phyloP scores from a whole-genome alignment of 2,329 filamentous ascomycete species.

The Lomentospora prolificans region DNA sequence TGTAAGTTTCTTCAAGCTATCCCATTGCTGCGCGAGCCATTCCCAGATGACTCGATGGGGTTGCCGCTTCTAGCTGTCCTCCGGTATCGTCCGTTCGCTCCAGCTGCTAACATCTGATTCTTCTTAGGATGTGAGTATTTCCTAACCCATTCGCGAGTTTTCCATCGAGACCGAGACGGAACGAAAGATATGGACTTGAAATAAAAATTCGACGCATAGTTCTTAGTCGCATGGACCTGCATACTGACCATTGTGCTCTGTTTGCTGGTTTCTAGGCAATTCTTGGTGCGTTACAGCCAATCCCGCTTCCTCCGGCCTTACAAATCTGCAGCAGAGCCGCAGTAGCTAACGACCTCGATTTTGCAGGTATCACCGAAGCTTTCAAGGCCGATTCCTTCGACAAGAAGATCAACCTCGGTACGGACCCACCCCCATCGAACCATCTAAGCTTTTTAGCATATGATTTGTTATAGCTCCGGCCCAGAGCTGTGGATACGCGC shows the following conservation, averaged over 20 bases:
- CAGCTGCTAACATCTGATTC: background rate
- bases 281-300: conserved; percentile 47
- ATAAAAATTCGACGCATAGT: conserved; percentile 11
- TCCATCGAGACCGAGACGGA: background rate
- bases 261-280: conserved; percentile 48
- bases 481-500: background rate
- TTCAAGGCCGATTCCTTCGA: conserved; percentile 94
- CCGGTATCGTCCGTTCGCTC: background rate
- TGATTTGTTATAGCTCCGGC: conserved; percentile 4
- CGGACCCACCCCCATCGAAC: conserved; percentile 17
- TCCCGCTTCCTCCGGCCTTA: conserved; percentile 6
- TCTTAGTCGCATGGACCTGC: background rate
- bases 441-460: conserved; percentile 6
- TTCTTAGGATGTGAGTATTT: conserved; percentile 9
- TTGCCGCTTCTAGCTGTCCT: background rate
- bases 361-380: conserved; percentile 80
- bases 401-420: conserved; percentile 96
- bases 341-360: conserved; percentile 15
- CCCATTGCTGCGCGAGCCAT: too few species aligned
- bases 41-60: too few species aligned
- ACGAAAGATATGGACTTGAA: too few species aligned
- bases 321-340: conserved; percentile 4
- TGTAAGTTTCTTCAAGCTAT: conserved; percentile 41
- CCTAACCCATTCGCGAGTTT: background rate
- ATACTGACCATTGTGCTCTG: conserved; percentile 1